Conservation (phyloP, 441 rosid species). For the Pelargonium hybrid region DNA sequence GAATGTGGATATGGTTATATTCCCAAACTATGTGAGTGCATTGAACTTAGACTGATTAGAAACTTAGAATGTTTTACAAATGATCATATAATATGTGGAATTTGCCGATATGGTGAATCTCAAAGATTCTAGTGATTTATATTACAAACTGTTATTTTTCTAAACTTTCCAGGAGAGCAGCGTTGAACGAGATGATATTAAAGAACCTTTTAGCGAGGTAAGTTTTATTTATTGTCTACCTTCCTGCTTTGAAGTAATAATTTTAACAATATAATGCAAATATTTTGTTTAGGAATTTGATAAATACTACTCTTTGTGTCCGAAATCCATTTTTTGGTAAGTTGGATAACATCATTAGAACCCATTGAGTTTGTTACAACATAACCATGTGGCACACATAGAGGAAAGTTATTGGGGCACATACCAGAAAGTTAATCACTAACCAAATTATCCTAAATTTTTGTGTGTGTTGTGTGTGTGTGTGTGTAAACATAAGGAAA, state of each 20-base stretch:
- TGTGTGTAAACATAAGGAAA: no score
- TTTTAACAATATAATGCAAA: background rate
- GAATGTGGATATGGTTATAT: conserved; percentile 65
- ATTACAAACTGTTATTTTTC: background rate
- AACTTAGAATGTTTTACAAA: background rate
- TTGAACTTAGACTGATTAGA: conserved; percentile 15
- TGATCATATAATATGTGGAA: conserved; percentile 10
- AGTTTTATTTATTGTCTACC: conserved; percentile 6
- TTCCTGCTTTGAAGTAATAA: background rate
- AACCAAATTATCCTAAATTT: no score
- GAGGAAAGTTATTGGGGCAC: no score
- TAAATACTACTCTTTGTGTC: no score
- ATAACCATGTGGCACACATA: no score
- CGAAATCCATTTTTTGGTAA: no score
- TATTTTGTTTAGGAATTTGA: background rate
- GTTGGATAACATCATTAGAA: no score
- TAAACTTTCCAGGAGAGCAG: conserved; percentile 47
- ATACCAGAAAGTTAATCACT: no score
- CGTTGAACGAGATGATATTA: conserved; percentile 54
- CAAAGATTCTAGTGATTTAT: background rate
- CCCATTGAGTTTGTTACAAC: no score
- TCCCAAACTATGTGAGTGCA: conserved; percentile 61
- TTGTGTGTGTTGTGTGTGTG: no score
- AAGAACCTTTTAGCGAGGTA: conserved; percentile 69
- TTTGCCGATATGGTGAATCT: conserved; percentile 4